These are phyloP conservation scores for Neurospora intermedia DNA, from an alignment of 495 filamentous ascomycete genomes.

Conservation along the genomic window DNA sequence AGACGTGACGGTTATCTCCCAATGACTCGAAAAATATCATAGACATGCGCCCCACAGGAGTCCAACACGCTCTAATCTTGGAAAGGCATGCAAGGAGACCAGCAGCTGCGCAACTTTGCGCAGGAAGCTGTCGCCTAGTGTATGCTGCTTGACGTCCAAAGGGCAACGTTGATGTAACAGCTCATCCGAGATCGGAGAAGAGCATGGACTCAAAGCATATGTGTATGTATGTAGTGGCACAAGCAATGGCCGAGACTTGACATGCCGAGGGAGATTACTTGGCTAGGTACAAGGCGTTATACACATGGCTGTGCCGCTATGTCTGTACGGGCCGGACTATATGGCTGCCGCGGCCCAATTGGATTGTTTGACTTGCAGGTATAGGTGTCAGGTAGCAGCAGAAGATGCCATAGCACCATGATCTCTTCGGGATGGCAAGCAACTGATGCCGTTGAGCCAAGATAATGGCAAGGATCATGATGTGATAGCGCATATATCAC, in stretches of 20 bases:
- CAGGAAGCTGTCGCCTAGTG: background rate
- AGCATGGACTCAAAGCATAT: background rate
- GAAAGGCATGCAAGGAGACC: background rate
- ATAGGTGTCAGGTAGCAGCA: too few relatives aligned
- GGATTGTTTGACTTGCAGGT: too few relatives aligned
- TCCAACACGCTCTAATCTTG: background rate
- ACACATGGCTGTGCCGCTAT: too few relatives aligned
- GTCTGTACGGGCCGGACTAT: too few relatives aligned
- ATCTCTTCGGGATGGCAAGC: too few relatives aligned
- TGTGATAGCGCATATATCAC: background rate
- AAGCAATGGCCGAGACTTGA: background rate
- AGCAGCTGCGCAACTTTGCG: background rate
- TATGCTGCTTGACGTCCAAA: background rate
- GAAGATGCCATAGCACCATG: too few relatives aligned
- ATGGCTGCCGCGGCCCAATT: too few relatives aligned
- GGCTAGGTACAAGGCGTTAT: background rate
- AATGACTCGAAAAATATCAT: constrained; percentile 1
- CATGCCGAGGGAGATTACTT: background rate
- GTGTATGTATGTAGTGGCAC: background rate
- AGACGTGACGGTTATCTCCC: constrained; percentile 26
- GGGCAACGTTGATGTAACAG: background rate
- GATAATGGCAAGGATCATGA: background rate
- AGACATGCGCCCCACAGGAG: constrained; percentile 1
- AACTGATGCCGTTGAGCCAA: too few relatives aligned
- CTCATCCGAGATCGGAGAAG: background rate